These are phyloP conservation scores for Hypomyces perniciosus DNA, from an alignment of 2,329 filamentous ascomycete genomes.

Conservation along the genomic window DNA sequence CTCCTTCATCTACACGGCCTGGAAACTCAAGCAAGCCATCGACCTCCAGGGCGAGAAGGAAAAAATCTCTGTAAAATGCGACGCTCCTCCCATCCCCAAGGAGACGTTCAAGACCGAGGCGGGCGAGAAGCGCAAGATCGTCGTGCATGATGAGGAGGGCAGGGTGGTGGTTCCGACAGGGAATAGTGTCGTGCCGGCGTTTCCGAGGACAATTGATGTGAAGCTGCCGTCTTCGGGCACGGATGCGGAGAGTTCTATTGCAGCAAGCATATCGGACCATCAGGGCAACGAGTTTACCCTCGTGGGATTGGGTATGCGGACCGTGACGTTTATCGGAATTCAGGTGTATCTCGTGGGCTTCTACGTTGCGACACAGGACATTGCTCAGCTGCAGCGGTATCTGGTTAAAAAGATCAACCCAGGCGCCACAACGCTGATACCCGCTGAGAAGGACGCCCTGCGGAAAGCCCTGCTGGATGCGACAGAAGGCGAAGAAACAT, in stretches of 20 bases:
- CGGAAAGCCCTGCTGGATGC: constrained; percentile 64
- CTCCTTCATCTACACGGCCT: constrained; percentile 46
- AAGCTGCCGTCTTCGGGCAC: constrained; percentile 33
- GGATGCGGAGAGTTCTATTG: constrained; percentile 25
- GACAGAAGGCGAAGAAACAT: constrained; percentile 62
- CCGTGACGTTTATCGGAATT: constrained; percentile 82
- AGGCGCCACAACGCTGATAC: constrained; percentile 74
- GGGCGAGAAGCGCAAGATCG: constrained; percentile 48
- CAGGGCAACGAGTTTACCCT: constrained; percentile 71
- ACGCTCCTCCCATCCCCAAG: constrained; percentile 31
- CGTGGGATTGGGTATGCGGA: constrained; percentile 79
- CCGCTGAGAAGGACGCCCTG: constrained; percentile 72
- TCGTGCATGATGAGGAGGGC: constrained; percentile 62
- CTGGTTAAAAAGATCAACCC: constrained; percentile 72
- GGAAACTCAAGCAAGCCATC: constrained; percentile 42
- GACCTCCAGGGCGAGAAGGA: constrained; percentile 27
- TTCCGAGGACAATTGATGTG: constrained; percentile 67
- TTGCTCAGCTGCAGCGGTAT: constrained; percentile 71
- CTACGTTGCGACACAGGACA: constrained; percentile 80
- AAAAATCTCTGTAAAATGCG: constrained; percentile 38
- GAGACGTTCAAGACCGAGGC: constrained; percentile 44
- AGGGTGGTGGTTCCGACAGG: constrained; percentile 74
- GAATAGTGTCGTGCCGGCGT: constrained; percentile 70
- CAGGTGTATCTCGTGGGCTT: constrained; percentile 93
- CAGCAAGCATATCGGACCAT: constrained; percentile 32